Evolutionary conservation across 2,329 filamentous ascomycete species (phyloP).

Genomic region (Aspergillus bombycis): DNA sequence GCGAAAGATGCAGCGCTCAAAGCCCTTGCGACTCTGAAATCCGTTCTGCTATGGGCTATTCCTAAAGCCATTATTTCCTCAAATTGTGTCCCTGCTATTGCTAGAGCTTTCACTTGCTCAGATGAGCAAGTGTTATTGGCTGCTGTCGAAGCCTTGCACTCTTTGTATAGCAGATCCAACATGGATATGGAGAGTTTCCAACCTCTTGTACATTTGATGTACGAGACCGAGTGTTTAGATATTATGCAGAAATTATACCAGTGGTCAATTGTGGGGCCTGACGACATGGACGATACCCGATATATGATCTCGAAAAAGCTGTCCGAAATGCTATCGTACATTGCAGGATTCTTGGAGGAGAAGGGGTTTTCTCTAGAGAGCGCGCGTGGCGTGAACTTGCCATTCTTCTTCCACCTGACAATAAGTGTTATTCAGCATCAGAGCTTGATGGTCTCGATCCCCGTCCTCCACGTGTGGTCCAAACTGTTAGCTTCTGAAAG

Average conservation of each 20-base stretch:
- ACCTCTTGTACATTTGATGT: constrained; percentile 78
- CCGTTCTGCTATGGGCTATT: constrained; percentile 84
- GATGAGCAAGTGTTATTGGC: constrained; percentile 76
- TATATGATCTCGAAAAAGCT: constrained; percentile 93
- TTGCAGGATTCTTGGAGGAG: constrained; percentile 82
- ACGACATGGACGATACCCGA: constrained; percentile 86
- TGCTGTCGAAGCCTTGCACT: constrained; percentile 80
- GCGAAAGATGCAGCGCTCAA: constrained; percentile 74
- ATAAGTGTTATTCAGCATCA: constrained; percentile 78
- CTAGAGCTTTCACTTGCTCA: constrained; percentile 69
- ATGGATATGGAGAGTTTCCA: constrained; percentile 78
- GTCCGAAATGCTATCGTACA: constrained; percentile 86
- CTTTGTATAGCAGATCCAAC: constrained; percentile 74
- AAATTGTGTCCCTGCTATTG: constrained; percentile 70
- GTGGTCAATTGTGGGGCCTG: constrained; percentile 77
- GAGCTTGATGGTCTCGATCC: constrained; percentile 91
- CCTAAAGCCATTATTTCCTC: constrained; percentile 77
- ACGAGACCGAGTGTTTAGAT: constrained; percentile 69
- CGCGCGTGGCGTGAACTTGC: constrained; percentile 62
- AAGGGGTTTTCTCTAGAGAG: constrained; percentile 69
- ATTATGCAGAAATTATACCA: constrained; percentile 75
- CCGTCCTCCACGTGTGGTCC: constrained; percentile 87
- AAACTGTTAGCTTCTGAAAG: constrained; percentile 73
- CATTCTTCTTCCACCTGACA: constrained; percentile 77
- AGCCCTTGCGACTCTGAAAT: constrained; percentile 74